Base-by-base conservation (phyloP, 2,329 filamentous ascomycete genomes). In the Penicillium frequentans region DNA sequence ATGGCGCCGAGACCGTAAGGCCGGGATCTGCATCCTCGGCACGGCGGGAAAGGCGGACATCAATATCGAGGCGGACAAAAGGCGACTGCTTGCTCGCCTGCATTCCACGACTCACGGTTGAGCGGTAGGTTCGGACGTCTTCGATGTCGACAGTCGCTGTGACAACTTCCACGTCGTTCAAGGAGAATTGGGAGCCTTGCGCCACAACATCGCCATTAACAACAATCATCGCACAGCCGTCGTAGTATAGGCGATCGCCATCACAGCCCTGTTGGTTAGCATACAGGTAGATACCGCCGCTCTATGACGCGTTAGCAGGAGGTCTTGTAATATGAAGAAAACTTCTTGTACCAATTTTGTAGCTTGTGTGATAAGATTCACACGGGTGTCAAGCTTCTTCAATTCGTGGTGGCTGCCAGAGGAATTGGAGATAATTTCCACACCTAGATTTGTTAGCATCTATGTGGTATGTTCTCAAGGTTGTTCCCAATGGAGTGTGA, bases 391-490 rank as follows among this genome's bases (percentile, higher is more conserved):
- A 0, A 91, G 81, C 70, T 91, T 91, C 19, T 86, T 78, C 9
- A 91, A 74, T 63, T 86, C 82, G 66, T 86, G 85, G 70, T 93
- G 90, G 13, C 81, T 86, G 7, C 86, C 89, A 52, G 82, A 86
- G 3, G 82, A 85, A 71, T 93, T 93, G 9, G 85, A 85, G 60
- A 90, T 82, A 54, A 91, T 86, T 67, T 91, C 90, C 6, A 86
- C 84, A 5, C 90, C 90, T 64, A 86, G 81, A 10, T 16, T 19
- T 19, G 14, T 26, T 16, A 49, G 26, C 21, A 23, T 37, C 6
- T 24, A 3, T 11, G 29, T 23, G 26, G 26, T 9, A 11, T 16
- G 21, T 13, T 14, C 5, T 19, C 11, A 23, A 21, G 26, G 1
- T 5, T 23, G 21, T 3, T 14, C 5, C 10, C 11, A 23, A 29